Conservation (phyloP, 2,329 filamentous ascomycete genomes). For the Ceratocystis cubensis region DNA sequence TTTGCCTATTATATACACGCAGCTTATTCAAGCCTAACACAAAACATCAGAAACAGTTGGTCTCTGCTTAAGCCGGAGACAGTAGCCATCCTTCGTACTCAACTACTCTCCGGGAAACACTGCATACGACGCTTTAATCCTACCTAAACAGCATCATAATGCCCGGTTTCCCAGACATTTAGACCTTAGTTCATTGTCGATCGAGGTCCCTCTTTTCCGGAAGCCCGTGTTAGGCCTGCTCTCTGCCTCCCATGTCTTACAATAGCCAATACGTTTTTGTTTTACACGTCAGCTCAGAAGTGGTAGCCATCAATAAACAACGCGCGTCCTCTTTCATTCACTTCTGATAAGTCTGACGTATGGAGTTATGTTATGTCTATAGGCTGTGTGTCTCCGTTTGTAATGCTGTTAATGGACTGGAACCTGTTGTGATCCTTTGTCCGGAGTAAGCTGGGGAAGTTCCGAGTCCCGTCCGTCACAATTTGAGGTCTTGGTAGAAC, state of each 20-base stretch:
- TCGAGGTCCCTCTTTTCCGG: background rate
- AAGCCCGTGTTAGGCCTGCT: background rate
- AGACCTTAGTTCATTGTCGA: background rate
- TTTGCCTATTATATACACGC: background rate
- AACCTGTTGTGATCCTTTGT: background rate
- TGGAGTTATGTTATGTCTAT: background rate
- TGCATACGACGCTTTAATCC: background rate
- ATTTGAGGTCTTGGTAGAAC: slow-evolving; percentile 24
- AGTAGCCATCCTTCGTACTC: background rate
- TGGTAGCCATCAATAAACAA: background rate
- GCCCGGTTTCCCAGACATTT: background rate
- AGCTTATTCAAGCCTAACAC: background rate
- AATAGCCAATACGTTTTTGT: background rate
- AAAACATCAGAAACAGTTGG: background rate
- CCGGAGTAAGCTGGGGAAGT: slow-evolving; percentile 14
- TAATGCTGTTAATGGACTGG: background rate
- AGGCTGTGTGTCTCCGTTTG: background rate
- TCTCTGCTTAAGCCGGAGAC: background rate
- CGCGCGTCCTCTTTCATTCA: background rate
- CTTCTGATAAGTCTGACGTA: background rate
- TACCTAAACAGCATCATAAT: background rate
- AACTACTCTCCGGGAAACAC: background rate
- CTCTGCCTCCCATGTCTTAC: background rate
- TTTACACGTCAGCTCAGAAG: background rate
- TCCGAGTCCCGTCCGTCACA: slow-evolving; percentile 17